Percentiles rank a stretch among this genome's conserved stretches.
These are phyloP conservation scores for Blepharisma stoltei DNA, from an alignment of 73 alveolate genomes.

Conservation along the genomic window DNA sequence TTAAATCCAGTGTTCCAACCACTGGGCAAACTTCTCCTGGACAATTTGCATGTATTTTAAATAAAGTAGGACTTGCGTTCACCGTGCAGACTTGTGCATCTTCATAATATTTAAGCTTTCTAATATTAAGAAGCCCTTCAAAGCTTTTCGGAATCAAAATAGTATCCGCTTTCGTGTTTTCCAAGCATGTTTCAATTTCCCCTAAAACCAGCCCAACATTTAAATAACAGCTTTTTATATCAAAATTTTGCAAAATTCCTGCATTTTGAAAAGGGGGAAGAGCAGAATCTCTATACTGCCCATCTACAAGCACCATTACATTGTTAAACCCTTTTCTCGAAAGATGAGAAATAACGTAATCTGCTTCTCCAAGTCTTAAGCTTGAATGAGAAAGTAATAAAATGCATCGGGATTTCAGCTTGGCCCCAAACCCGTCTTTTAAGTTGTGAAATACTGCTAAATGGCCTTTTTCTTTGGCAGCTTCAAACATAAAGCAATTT, in stretches of 20 bases:
- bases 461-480: constrained; percentile 17
- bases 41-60: not conserved
- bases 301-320: constrained; percentile 5
- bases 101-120: not conserved
- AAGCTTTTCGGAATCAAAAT: not conserved
- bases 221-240: not conserved
- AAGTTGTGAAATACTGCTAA: not conserved
- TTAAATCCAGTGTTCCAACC: not conserved
- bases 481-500: constrained; percentile 24
- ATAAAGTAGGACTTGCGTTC: not conserved
- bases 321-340: not conserved
- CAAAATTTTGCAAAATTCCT: not conserved
- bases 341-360: not conserved
- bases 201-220: not conserved
- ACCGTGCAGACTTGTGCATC: not conserved
- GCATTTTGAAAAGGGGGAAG: not conserved
- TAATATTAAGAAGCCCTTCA: not conserved
- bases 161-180: not conserved
- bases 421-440: constrained; percentile 19
- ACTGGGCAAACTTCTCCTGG: constrained; percentile 13
- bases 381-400: constrained; percentile 10
- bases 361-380: constrained; percentile 31
- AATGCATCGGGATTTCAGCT: not conserved
- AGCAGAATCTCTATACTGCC: not conserved
- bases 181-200: not conserved